These are phyloP conservation scores for Triticum urartu DNA, from an alignment of 176 grass and related monocot genomes.

Conservation along the genomic window DNA sequence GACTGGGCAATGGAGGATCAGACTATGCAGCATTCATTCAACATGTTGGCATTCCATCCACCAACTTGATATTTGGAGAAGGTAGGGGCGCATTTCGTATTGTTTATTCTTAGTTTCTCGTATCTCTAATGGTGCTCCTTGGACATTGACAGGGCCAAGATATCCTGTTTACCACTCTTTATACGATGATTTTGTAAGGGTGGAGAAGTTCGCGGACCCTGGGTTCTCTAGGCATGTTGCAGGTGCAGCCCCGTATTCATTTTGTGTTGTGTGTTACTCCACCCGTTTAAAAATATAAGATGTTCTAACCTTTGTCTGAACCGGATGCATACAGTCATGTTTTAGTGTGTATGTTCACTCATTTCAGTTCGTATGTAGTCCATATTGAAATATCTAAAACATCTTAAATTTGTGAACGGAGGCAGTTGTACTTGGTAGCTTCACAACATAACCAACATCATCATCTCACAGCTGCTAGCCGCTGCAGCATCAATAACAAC, in stretches of 20 bases:
- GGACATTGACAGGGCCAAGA: slow-evolving; percentile 31
- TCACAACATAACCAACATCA: no score
- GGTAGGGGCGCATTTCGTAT: slow-evolving; percentile 25
- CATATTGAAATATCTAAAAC: no score
- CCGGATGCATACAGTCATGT: no score
- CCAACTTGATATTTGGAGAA: slow-evolving; percentile 70
- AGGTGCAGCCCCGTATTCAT: slow-evolving; percentile 34
- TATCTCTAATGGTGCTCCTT: neutral
- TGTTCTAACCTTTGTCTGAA: no score
- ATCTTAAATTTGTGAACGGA: no score
- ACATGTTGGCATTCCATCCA: slow-evolving; percentile 78
- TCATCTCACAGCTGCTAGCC: no score
- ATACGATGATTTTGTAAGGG: slow-evolving; percentile 86
- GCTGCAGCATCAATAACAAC: no score
- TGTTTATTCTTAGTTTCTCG: neutral
- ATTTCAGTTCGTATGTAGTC: no score
- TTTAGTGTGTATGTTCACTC: no score
- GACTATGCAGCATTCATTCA: slow-evolving; percentile 76
- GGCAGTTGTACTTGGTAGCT: no score
- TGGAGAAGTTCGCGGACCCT: slow-evolving; percentile 88
- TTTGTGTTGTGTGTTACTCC: neutral
- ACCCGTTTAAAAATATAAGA: no score
- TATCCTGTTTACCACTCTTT: slow-evolving; percentile 86
- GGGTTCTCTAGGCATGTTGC: slow-evolving; percentile 75
- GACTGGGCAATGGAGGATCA: slow-evolving; percentile 71